Percentiles rank a stretch among this genome's conserved stretches.
Conservation (phyloP, 768 basidiomycete species). For the Mycena albidolilacea region DNA sequence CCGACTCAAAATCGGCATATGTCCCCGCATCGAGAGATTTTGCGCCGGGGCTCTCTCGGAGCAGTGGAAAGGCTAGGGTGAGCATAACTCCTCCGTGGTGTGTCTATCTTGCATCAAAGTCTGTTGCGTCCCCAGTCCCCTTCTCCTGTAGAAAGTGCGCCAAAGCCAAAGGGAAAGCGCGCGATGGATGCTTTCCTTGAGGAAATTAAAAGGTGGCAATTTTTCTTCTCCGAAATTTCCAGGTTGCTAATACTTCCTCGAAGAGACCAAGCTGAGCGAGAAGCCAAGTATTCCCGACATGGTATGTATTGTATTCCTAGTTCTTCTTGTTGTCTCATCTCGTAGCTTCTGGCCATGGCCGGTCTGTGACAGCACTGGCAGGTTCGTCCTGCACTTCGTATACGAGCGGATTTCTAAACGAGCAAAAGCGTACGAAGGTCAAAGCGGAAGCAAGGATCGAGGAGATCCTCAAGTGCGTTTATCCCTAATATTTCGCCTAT, state of each 20-base stretch:
- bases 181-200: slow-evolving; percentile 97
- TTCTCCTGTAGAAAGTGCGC: slow-evolving; percentile 61
- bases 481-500: neutral
- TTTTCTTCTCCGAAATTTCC: neutral
- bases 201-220: slow-evolving; percentile 89
- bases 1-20: slow-evolving; percentile 67
- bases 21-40: slow-evolving; percentile 56
- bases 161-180: slow-evolving; percentile 92
- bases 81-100: neutral
- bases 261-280: slow-evolving; percentile 94
- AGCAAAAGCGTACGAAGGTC: slow-evolving; percentile 83
- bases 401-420: neutral
- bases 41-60: slow-evolving; percentile 45
- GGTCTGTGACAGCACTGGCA: slow-evolving; percentile 93
- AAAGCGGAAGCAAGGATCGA: slow-evolving; percentile 90
- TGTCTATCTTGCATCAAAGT: slow-evolving; percentile 2
- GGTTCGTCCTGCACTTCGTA: slow-evolving; percentile 60
- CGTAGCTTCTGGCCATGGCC: slow-evolving; percentile 69
- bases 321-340: slow-evolving; percentile 8
- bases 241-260: slow-evolving; percentile 11
- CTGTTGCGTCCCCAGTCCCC: slow-evolving; percentile 57
- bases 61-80: slow-evolving; percentile 42
- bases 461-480: slow-evolving; percentile 85
- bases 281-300: slow-evolving; percentile 84
- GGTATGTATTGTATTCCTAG: slow-evolving; percentile 54